These are phyloP conservation scores for Zymoseptoria ardabiliae DNA, from an alignment of 2,329 filamentous ascomycete species.

Conservation along the genomic window DNA sequence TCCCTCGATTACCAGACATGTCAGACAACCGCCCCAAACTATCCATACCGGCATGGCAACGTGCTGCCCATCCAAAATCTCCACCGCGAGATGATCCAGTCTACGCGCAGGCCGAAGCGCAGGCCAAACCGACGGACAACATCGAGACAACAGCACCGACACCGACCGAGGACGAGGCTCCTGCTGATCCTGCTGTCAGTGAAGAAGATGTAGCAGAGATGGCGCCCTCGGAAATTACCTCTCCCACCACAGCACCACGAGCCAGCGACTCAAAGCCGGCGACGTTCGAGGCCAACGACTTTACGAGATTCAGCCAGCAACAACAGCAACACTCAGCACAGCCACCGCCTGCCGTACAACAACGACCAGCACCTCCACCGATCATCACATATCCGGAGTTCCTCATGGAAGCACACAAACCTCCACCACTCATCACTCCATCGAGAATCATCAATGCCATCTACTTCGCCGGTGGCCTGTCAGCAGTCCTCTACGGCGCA, in stretches of 20 bases:
- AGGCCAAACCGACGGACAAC: conserved; percentile 2
- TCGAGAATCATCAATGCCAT: conserved; percentile 49
- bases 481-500: conserved; percentile 58
- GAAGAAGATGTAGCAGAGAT: background rate
- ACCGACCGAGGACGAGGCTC: background rate
- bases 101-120: conserved; percentile 11
- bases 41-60: conserved; percentile 31
- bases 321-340: conserved; percentile 6
- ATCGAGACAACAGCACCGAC: background rate
- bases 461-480: conserved; percentile 50
- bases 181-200: background rate
- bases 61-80: conserved; percentile 13
- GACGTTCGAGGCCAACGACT: conserved; percentile 18
- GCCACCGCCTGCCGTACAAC: conserved; percentile 18
- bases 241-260: conserved; percentile 1
- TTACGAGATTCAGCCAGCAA: conserved; percentile 22
- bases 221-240: background rate
- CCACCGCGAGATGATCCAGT: conserved; percentile 15
- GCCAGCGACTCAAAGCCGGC: conserved; percentile 1
- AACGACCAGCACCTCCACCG: conserved; percentile 42
- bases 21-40: conserved; percentile 22
- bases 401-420: conserved; percentile 50
- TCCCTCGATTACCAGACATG: conserved; percentile 14
- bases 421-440: conserved; percentile 53
- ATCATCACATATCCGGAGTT: conserved; percentile 64